These are phyloP conservation scores for Aspergillus biplanus DNA, from an alignment of 495 filamentous ascomycete species.

Conservation along the genomic window DNA sequence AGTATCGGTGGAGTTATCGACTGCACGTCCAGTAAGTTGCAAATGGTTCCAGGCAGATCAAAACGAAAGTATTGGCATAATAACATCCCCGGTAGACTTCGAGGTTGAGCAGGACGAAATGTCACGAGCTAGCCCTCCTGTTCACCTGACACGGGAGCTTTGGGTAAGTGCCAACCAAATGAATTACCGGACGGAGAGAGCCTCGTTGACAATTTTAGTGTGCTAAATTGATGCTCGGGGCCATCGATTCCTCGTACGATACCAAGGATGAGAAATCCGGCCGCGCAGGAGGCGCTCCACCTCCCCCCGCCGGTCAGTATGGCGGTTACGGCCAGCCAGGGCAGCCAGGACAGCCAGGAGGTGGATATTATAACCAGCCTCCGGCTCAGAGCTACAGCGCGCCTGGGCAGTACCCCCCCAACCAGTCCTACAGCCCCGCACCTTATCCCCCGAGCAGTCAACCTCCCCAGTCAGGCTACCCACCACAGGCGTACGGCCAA, in stretches of 20 bases:
- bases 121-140: slow-evolving; percentile 55
- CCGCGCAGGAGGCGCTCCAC: slow-evolving; percentile 28
- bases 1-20: slow-evolving; percentile 65
- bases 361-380: slow-evolving; percentile 22
- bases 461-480: slow-evolving; percentile 27
- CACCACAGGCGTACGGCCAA: slow-evolving; percentile 23
- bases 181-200: background rate
- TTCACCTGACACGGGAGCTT: slow-evolving; percentile 65
- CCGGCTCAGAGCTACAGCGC: slow-evolving; percentile 22
- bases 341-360: slow-evolving; percentile 13
- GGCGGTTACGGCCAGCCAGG: slow-evolving; percentile 35
- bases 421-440: slow-evolving; percentile 20
- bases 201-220: slow-evolving; percentile 40
- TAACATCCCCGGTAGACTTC: slow-evolving; percentile 53
- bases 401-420: slow-evolving; percentile 23
- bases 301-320: slow-evolving; percentile 36
- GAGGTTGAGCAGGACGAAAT: slow-evolving; percentile 70
- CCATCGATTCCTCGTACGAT: slow-evolving; percentile 68
- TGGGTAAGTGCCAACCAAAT: slow-evolving; percentile 50
- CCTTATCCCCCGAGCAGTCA: slow-evolving; percentile 6
- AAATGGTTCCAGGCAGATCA: background rate
- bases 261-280: slow-evolving; percentile 63
- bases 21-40: slow-evolving; percentile 70
- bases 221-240: slow-evolving; percentile 71
- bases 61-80: background rate